Base-by-base conservation (phyloP, 306 rosid genomes). In the Sechiopsis laciniata region DNA sequence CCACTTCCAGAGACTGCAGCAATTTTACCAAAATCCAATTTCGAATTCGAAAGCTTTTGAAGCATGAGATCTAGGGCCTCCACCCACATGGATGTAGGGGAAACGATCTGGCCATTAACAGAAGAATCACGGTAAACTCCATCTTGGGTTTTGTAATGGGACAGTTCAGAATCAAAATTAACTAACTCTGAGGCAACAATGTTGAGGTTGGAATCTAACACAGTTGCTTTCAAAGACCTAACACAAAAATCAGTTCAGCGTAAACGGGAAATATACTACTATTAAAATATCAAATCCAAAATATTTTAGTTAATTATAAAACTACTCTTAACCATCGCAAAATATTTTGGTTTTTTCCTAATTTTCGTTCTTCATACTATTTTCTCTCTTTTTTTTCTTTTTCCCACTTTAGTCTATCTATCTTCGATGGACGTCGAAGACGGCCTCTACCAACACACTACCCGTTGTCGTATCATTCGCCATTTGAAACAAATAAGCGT, bases 51-150 rank as follows among this genome's bases (percentile, higher is more conserved):
- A 14, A 93, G 89, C 78, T 81, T 93, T 56, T 83, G 83, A 64
- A 93, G 83, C 21, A 93, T 81, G 20, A 90, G 88, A 77, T 93
- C 98, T 64, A 93, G 84, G 74, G 96, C 98, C 78, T 93, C 98
- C 54, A 93, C 86, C 98, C 98, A 93, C 96, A 93, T 93, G 83
- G 86, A 72, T 4, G 98, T 90, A 75, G 98, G 98, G 55, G 98
- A 90, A 76, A 93, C 97, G 48, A 91, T 94, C 82, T 95, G 87
- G 8, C 99, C 92, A 78, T 83, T 83, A 22, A 22, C 78, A 24
- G 81, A 80, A 35, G 88, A 57, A 29, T 94, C 99, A 79, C 99
- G 81, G 71, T 85, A 89, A 16, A 94, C 97, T 50, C 99, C 99
- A 80, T 91, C 99, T 79, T 85, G 86, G 40, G 95, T 94, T 45